Conservation (phyloP, 768 basidiomycete species). For the Termitomyces sp. region DNA sequence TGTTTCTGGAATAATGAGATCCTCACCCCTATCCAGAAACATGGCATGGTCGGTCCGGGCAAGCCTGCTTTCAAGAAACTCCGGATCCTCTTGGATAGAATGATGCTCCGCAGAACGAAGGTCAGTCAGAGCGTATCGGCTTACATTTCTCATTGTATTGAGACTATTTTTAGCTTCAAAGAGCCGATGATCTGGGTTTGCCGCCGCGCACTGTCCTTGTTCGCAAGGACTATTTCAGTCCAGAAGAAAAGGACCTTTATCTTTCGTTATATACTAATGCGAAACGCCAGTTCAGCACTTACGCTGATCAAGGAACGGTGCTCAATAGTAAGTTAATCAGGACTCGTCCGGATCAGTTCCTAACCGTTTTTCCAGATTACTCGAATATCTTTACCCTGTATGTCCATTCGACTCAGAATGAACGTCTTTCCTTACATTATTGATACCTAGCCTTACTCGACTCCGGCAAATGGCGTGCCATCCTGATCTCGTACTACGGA, state of each 20-base stretch:
- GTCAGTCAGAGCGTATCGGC: conserved; percentile 24
- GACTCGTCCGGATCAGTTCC: background rate
- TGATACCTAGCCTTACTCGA: conserved; percentile 65
- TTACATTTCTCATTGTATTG: background rate
- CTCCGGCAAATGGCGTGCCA: conserved; percentile 97
- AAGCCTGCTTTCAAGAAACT: conserved; percentile 87
- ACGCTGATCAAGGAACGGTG: conserved; percentile 84
- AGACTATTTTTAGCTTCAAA: conserved; percentile 58
- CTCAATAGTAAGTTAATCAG: conserved; percentile 69
- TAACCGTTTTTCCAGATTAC: conserved; percentile 50
- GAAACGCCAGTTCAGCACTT: conserved; percentile 88
- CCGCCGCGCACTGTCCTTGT: conserved; percentile 91
- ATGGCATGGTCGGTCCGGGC: conserved; percentile 80
- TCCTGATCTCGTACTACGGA: conserved; percentile 88
- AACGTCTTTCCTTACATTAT: conserved; percentile 10
- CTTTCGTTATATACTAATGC: conserved; percentile 89
- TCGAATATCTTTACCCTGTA: conserved; percentile 84
- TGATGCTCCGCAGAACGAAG: conserved; percentile 95
- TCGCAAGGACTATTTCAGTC: conserved; percentile 88
- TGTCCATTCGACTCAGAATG: conserved; percentile 15
- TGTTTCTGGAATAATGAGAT: conserved; percentile 99
- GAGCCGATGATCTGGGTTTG: conserved; percentile 92
- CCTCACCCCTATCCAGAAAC: conserved; percentile 90
- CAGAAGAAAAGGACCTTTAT: conserved; percentile 96
- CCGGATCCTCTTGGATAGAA: conserved; percentile 79